Evolutionary conservation across 495 filamentous ascomycete genomes (phyloP).

Genomic region (Podospora comata): DNA sequence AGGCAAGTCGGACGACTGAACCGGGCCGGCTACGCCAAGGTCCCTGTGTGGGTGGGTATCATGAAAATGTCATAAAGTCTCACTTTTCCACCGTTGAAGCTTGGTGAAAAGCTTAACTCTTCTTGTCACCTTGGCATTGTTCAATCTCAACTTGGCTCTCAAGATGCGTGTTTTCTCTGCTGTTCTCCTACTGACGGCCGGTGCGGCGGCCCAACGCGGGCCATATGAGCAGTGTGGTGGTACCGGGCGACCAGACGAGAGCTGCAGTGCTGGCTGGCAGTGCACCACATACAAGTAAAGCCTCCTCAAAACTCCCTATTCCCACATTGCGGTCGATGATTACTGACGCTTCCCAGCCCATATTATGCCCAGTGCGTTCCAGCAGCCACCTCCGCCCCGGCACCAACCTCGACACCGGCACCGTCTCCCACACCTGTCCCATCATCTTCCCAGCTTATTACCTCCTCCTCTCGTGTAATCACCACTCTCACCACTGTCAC

Average conservation of each 20-base stretch:
- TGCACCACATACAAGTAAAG: slow-evolving; percentile 26
- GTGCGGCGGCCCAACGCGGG: slow-evolving; percentile 24
- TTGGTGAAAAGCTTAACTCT: not conserved
- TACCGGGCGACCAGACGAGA: slow-evolving; percentile 8
- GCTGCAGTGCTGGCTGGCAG: slow-evolving; percentile 19
- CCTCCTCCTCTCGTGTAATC: not conserved
- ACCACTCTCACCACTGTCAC: slow-evolving; percentile 13
- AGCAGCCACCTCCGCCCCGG: slow-evolving; percentile 14
- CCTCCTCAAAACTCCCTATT: not conserved
- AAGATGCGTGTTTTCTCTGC: slow-evolving; percentile 20
- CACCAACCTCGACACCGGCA: slow-evolving; percentile 14
- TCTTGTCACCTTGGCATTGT: not conserved
- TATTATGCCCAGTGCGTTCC: slow-evolving; percentile 22
- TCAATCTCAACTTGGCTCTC: not conserved
- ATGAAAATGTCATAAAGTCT: not conserved
- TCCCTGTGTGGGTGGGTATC: not conserved
- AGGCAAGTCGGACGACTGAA: slow-evolving; percentile 1
- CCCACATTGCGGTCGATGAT: not conserved
- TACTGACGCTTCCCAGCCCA: slow-evolving; percentile 11
- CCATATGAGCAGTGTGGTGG: slow-evolving; percentile 27
- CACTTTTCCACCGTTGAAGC: not conserved
- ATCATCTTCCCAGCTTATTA: not conserved
- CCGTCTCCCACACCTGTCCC: slow-evolving; percentile 7
- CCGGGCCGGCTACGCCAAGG: slow-evolving; percentile 4
- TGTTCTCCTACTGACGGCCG: slow-evolving; percentile 18